These are phyloP conservation scores for Cnidoscolus chayamansa DNA, from an alignment of 441 rosid genomes.

Conservation along the genomic window DNA sequence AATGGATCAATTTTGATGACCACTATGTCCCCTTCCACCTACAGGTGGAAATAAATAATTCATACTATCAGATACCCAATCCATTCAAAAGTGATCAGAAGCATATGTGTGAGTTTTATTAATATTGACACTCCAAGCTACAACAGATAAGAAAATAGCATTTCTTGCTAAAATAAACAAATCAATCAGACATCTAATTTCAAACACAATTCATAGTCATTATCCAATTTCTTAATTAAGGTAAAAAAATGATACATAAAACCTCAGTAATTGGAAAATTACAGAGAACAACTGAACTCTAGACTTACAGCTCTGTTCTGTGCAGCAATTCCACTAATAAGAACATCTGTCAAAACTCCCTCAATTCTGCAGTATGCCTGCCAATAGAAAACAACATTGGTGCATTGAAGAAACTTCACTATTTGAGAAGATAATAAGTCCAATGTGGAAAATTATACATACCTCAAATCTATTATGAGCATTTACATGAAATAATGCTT, in stretches of 20 bases:
- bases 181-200: neutral
- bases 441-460: slow-evolving; percentile 20
- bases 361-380: slow-evolving; percentile 97
- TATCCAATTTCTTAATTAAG: neutral
- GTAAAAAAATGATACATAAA: neutral
- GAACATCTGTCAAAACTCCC: slow-evolving; percentile 73
- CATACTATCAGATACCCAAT: slow-evolving; percentile 10
- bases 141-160: slow-evolving; percentile 1
- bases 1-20: slow-evolving; percentile 64
- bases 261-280: neutral
- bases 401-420: slow-evolving; percentile 6
- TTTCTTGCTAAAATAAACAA: neutral
- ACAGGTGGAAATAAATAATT: slow-evolving; percentile 14
- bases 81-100: slow-evolving; percentile 1
- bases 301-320: slow-evolving; percentile 95
- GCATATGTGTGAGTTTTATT: neutral
- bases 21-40: slow-evolving; percentile 88
- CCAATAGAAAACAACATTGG: slow-evolving; percentile 16
- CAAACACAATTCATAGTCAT: slow-evolving; percentile 3
- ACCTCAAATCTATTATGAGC: slow-evolving; percentile 89
- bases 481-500: slow-evolving; percentile 68
- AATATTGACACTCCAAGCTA: neutral
- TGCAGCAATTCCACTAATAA: slow-evolving; percentile 57
- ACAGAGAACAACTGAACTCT: neutral
- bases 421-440: neutral